Conservation (phyloP, 192 early-diverging fungal species). For the Kickxella alabastrina region DNA sequence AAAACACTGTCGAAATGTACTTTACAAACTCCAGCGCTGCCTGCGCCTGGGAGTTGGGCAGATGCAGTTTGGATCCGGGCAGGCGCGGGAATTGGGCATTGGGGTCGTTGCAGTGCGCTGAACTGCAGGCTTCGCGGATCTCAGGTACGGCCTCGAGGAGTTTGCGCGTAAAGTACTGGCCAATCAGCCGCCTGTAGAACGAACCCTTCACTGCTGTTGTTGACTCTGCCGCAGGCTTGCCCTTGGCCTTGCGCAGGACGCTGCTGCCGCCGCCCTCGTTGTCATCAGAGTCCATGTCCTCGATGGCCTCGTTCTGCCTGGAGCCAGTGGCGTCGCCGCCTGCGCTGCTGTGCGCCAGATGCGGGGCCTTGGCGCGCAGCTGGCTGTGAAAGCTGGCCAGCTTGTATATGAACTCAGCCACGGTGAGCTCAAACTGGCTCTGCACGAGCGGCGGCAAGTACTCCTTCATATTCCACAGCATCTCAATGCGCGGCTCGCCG, state of each 20-base stretch:
- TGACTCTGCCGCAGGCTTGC: background rate
- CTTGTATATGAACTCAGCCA: slow-evolving; percentile 71
- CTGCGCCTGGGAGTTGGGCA: slow-evolving; percentile 34
- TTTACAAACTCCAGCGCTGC: slow-evolving; percentile 86
- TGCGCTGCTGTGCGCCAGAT: slow-evolving; percentile 6
- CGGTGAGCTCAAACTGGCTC: slow-evolving; percentile 60
- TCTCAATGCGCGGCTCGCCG: slow-evolving; percentile 52
- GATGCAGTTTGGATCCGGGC: slow-evolving; percentile 54
- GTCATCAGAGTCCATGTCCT: slow-evolving; percentile 19
- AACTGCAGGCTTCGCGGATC: slow-evolving; percentile 51
- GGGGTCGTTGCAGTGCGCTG: slow-evolving; percentile 15
- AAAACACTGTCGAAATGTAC: slow-evolving; percentile 68
- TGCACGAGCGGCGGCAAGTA: slow-evolving; percentile 78
- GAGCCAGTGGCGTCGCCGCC: slow-evolving; percentile 10
- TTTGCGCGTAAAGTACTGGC: slow-evolving; percentile 59
- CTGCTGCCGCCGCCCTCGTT: background rate
- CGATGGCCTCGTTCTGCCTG: slow-evolving; percentile 38
- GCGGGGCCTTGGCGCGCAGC: slow-evolving; percentile 25
- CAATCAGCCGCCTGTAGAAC: slow-evolving; percentile 53
- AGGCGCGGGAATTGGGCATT: slow-evolving; percentile 60
- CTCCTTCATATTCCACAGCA: slow-evolving; percentile 90
- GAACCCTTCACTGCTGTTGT: slow-evolving; percentile 12
- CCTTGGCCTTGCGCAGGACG: background rate
- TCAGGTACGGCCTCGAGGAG: slow-evolving; percentile 61
- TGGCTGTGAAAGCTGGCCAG: slow-evolving; percentile 54